Conservation (phyloP, 2,329 filamentous ascomycete species). For the Microdochium nivale region DNA sequence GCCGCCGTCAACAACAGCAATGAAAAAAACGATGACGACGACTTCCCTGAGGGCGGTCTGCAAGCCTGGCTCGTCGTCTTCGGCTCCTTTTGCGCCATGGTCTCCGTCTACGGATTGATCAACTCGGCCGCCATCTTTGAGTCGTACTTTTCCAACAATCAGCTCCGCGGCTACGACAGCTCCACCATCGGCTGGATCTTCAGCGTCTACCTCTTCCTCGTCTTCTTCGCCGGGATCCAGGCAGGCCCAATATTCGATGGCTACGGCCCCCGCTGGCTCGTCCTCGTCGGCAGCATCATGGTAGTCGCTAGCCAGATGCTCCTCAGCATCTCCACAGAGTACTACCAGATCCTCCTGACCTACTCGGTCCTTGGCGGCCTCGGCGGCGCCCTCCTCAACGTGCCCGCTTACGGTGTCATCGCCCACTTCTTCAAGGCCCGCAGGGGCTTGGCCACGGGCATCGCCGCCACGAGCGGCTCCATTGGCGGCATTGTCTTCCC, state of each 20-base stretch:
- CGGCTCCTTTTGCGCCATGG: slow-evolving; percentile 65
- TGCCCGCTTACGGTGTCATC: slow-evolving; percentile 64
- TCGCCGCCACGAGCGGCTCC: slow-evolving; percentile 66
- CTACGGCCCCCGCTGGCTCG: slow-evolving; percentile 60
- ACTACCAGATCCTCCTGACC: slow-evolving; percentile 73
- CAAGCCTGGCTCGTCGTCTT: slow-evolving; percentile 68
- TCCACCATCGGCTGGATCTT: slow-evolving; percentile 81
- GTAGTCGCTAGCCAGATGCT: slow-evolving; percentile 55
- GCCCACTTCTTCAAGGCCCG: slow-evolving; percentile 72
- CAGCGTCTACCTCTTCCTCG: slow-evolving; percentile 69
- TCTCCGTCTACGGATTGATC: slow-evolving; percentile 64
- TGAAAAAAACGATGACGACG: slow-evolving; percentile 10
- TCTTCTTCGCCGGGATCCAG: slow-evolving; percentile 75
- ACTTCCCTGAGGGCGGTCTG: slow-evolving; percentile 67
- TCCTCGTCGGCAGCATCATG: slow-evolving; percentile 54
- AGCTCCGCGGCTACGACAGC: slow-evolving; percentile 58
- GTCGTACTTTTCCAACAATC: slow-evolving; percentile 64
- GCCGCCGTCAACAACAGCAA: slow-evolving; percentile 1
- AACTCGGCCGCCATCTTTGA: slow-evolving; percentile 71
- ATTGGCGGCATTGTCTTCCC: slow-evolving; percentile 61
- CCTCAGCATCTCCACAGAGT: slow-evolving; percentile 58
- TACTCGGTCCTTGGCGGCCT: slow-evolving; percentile 67
- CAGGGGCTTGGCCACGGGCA: slow-evolving; percentile 70
- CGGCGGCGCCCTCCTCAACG: slow-evolving; percentile 69
- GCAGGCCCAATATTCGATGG: slow-evolving; percentile 76